Conservation (phyloP, 2,329 filamentous ascomycete genomes). For the Talaromyces sp. region DNA sequence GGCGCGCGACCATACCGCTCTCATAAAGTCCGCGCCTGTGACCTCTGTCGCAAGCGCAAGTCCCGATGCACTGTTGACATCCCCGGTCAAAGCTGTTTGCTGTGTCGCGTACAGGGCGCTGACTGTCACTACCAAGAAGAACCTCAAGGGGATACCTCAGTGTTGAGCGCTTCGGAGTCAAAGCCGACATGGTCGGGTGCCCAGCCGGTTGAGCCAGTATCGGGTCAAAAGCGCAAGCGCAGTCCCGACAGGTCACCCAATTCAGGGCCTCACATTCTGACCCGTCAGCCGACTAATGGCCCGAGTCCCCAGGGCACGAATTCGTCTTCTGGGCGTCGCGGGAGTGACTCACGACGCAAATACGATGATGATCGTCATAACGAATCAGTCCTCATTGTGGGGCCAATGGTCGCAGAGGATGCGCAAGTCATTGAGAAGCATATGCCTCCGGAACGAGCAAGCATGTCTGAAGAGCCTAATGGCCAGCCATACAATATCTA, state of each 20-base stretch:
- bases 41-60: slow-evolving; percentile 63
- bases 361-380: slow-evolving; percentile 43
- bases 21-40: slow-evolving; percentile 63
- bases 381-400: slow-evolving; percentile 59
- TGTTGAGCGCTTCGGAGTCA: slow-evolving; percentile 25
- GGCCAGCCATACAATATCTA: slow-evolving; percentile 56
- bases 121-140: slow-evolving; percentile 59
- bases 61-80: slow-evolving; percentile 63
- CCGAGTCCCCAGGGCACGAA: slow-evolving; percentile 28
- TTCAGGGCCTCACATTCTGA: slow-evolving; percentile 17
- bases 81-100: slow-evolving; percentile 55
- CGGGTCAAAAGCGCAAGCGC: slow-evolving; percentile 42
- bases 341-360: slow-evolving; percentile 35
- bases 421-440: slow-evolving; percentile 64
- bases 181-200: slow-evolving; percentile 33
- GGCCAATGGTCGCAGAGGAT: slow-evolving; percentile 62
- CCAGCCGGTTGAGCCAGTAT: slow-evolving; percentile 25
- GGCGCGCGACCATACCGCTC: slow-evolving; percentile 61
- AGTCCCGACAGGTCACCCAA: slow-evolving; percentile 32
- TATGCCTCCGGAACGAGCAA: slow-evolving; percentile 49
- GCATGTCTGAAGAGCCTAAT: slow-evolving; percentile 40
- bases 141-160: slow-evolving; percentile 26
- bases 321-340: slow-evolving; percentile 29
- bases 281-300: slow-evolving; percentile 25
- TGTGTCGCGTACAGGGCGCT: slow-evolving; percentile 62